Evolutionary conservation across 495 filamentous ascomycete genomes (phyloP), one percentile per base, ranked within the genome.

Genomic region (Daldinia decipiens): DNA sequence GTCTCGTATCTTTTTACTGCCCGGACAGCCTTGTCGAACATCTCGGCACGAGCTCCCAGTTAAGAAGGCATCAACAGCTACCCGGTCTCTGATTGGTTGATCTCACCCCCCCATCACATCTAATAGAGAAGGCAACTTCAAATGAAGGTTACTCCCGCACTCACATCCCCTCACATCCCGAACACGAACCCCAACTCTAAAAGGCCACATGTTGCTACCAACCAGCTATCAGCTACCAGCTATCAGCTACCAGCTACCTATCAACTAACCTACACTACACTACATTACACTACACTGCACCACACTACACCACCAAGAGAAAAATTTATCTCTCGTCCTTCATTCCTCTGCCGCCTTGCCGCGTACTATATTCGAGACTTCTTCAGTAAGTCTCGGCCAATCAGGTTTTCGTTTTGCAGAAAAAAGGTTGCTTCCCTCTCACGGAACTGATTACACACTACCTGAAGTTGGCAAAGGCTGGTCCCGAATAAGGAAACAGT

Each of bases 91-190:
- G 47, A 74, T 71, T 68, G 64, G 65, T 29, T 45, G 15, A 73
- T 73, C 66, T 73, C 17, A 70, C 69, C 62, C 66, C 66, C 69
- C 65, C 68, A 64, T 70, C 67, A 74, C 71, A 39, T 64, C 53
- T 62, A 40, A 52, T 62, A 59, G 62, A 61, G 67, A 71, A 59
- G 53, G 58, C 59, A 67, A 38, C 50, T 66, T 66, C 57, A 66
- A 70, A 70, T 71, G 71, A 73, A 73, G 70, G 70, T 73, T 73
- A 50, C 70, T 73, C 70, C 70, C 70, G 70, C 62, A 31, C 70
- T 73, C 65, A 62, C 70, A 73, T 73, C 65, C 65, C 34, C 70
- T 73, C 65, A 62, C 70, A 73, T 73, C 65, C 65, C 70, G 70
- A 73, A 73, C 70, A 73, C 70, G 70, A 73, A 73, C 61, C 61